Base-by-base conservation (phyloP, 164 flowering plant species). In the Brasenia schreberi region DNA sequence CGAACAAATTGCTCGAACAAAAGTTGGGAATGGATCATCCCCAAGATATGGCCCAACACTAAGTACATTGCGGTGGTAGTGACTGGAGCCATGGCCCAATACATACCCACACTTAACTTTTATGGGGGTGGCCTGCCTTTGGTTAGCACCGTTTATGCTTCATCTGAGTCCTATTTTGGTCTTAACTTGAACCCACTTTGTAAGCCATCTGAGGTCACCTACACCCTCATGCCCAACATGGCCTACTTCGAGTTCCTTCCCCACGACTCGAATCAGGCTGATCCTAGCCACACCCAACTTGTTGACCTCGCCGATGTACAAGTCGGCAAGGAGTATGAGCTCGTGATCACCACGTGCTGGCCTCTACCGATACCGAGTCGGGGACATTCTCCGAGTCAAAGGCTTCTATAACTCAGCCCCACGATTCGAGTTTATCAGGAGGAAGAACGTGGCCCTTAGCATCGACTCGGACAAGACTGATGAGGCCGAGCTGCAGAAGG, bases 161-260 rank as follows among this genome's bases (percentile, higher is more conserved):
- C 83, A 5, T 77, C 80, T n/a, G 77, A 77, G 77, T 74, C 77
- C 69, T 80, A 76, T 63, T 80, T 80, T 18, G 83, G 83, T 10
- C 76, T 80, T 44, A 80, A 80, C 52, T 78, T 80, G 7, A 74
- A 67, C 65, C 83, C 83, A 44, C 71, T 80, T 72, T 71, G 66
- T 61, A 63, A 72, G 64, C 83, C 83, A 4, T 63, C 76, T 7
- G 79, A 80, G 10, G 79, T 78, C 5, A 66, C 75, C 61, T 80
- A 80, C 76, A 80, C 83, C 59, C 74, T 80, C 66, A 74, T 80
- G 78, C 83, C 83, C 18, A 80, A 76, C 78, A 80, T 80, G 83
- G 81, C 66, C 68, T 80, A 76, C 68, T 80, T 78, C 66, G 81
- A 80, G 70, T 80, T 80, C 73, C 33, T 78, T 0, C 81, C 81